A percentile compares a stretch with the other conserved stretches of the same genome.
Conservation (phyloP, 108 stramenopile genomes). For the Skeletonema marinoi region DNA sequence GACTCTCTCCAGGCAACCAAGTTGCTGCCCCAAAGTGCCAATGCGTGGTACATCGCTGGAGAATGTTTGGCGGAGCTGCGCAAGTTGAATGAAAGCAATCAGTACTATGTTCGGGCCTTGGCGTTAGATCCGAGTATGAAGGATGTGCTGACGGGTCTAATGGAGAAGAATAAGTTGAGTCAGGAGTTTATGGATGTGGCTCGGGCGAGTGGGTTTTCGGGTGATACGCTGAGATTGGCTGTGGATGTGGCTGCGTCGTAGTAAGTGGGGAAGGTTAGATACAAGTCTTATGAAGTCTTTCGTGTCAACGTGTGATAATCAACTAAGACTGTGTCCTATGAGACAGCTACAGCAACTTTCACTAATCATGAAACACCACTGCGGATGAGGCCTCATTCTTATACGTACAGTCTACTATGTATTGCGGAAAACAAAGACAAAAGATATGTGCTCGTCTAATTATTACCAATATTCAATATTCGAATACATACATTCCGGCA, state of each 20-base stretch:
- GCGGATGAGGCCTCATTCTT: too few relatives aligned
- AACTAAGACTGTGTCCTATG: too few relatives aligned
- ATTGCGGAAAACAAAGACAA: too few relatives aligned
- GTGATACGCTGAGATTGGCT: conserved; percentile 73
- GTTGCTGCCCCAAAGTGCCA: conserved; percentile 56
- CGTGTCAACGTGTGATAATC: too few relatives aligned
- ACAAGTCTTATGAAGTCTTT: too few relatives aligned
- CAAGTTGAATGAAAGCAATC: conserved; percentile 66
- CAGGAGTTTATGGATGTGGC: conserved; percentile 67
- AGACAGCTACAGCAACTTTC: too few relatives aligned
- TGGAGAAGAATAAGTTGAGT: conserved; percentile 55
- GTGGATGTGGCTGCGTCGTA: conserved; percentile 66
- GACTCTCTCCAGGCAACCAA: conserved; percentile 75
- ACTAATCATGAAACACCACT: too few relatives aligned
- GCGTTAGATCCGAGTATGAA: conserved; percentile 59
- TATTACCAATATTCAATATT: too few relatives aligned
- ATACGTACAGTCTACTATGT: too few relatives aligned
- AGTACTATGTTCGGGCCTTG: conserved; percentile 70
- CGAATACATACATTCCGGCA: too few relatives aligned
- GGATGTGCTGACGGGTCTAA: conserved; percentile 36
- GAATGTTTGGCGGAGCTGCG: conserved; percentile 70
- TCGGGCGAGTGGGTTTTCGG: conserved; percentile 63
- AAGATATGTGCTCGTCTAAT: too few relatives aligned
- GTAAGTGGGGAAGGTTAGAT: not conserved
- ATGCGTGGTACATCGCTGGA: conserved; percentile 69